A percentile compares a stretch with the other conserved stretches of the same genome.
These are phyloP conservation scores for Sporothrix phasma DNA, from an alignment of 2,329 filamentous ascomycete genomes.

Conservation along the genomic window DNA sequence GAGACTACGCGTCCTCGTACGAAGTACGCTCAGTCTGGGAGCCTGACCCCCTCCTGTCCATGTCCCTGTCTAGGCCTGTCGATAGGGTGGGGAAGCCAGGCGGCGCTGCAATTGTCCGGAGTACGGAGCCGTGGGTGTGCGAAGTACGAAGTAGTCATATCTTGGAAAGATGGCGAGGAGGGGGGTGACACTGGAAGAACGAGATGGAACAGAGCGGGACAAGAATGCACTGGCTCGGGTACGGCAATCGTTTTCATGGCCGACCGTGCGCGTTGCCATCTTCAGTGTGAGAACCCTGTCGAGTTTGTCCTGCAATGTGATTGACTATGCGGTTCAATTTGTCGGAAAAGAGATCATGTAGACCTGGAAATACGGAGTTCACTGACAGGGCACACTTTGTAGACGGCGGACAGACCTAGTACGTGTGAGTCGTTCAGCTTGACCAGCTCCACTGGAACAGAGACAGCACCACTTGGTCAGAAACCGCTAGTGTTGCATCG, in stretches of 20 bases:
- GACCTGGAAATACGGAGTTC: too few species aligned
- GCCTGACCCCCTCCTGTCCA: not conserved
- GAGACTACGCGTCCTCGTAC: too few species aligned
- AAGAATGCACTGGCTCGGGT: not conserved
- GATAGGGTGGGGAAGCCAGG: not conserved
- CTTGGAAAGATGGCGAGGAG: not conserved
- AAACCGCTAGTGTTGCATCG: constrained; percentile 3
- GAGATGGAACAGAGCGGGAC: too few species aligned
- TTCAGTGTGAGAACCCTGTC: too few species aligned
- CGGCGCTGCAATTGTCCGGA: not conserved
- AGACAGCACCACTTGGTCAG: not conserved
- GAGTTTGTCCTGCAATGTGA: too few species aligned
- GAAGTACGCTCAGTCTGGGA: not conserved
- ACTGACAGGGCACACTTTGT: too few species aligned
- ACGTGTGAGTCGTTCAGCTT: not conserved
- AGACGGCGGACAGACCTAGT: too few species aligned
- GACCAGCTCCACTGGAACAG: not conserved
- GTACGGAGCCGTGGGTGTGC: not conserved
- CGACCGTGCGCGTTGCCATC: too few species aligned
- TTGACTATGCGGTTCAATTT: too few species aligned
- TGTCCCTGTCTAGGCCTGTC: too few species aligned
- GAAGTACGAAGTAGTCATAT: too few species aligned
- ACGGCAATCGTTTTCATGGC: not conserved
- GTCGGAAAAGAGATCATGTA: too few species aligned
- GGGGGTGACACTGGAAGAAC: not conserved